Percentiles rank a stretch among this genome's conserved stretches.
Evolutionary conservation across 345 rosid species (phyloP).

Genomic region (Euphorbia peplus): DNA sequence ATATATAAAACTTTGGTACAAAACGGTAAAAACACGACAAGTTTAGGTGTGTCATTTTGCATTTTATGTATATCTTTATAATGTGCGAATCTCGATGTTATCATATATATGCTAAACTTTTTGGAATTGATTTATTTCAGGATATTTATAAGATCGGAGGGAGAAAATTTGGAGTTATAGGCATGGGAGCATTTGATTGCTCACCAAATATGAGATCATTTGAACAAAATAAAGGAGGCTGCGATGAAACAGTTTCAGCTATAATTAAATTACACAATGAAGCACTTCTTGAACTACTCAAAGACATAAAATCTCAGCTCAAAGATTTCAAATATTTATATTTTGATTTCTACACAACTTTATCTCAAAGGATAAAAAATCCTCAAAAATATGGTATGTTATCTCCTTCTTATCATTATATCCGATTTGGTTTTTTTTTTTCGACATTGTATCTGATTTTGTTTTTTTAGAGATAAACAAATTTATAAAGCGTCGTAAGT

Average conservation of each 20-base stretch:
- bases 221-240: slow-evolving; percentile 16
- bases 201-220: slow-evolving; percentile 16
- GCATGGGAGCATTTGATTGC: slow-evolving; percentile 26
- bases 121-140: slow-evolving; percentile 31
- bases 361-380: slow-evolving; percentile 23
- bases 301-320: slow-evolving; percentile 18
- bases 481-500: too few species aligned
- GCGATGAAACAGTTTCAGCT: slow-evolving; percentile 19
- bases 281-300: slow-evolving; percentile 18
- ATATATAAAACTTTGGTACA: too few species aligned
- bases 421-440: too few species aligned
- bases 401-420: too few species aligned
- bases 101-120: too few species aligned
- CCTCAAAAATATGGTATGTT: slow-evolving; percentile 38
- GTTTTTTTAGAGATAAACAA: too few species aligned
- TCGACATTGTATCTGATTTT: too few species aligned
- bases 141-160: slow-evolving; percentile 42
- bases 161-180: slow-evolving; percentile 42
- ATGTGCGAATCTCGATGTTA: too few species aligned
- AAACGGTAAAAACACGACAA: too few species aligned
- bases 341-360: slow-evolving; percentile 27
- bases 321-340: slow-evolving; percentile 34
- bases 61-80: too few species aligned
- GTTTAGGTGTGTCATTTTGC: too few species aligned
- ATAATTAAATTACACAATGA: slow-evolving; percentile 27